These are phyloP conservation scores for Paramyrothecium roridum DNA, from an alignment of 2,329 filamentous ascomycete genomes.

Conservation along the genomic window DNA sequence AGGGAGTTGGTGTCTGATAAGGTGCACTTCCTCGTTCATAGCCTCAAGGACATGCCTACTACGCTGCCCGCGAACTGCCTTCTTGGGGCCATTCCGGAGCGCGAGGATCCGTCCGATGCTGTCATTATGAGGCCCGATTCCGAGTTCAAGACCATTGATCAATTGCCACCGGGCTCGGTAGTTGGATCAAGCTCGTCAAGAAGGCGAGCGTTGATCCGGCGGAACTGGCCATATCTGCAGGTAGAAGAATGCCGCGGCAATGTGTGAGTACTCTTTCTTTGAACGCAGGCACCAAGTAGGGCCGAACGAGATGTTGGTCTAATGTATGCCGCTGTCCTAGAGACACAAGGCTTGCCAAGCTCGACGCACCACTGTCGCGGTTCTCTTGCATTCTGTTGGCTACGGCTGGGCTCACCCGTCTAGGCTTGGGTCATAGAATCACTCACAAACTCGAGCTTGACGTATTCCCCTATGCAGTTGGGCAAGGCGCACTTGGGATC, in stretches of 20 bases:
- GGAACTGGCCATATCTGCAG: slow-evolving; percentile 8
- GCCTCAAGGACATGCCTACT: slow-evolving; percentile 12
- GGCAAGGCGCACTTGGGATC: slow-evolving; percentile 10
- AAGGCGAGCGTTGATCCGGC: slow-evolving; percentile 5
- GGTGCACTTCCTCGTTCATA: slow-evolving; percentile 8
- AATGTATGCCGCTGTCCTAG: neutral
- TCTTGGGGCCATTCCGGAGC: slow-evolving; percentile 7
- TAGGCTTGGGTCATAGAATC: slow-evolving; percentile 8
- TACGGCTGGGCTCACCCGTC: slow-evolving; percentile 7
- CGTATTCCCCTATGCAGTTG: slow-evolving; percentile 9
- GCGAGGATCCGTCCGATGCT: slow-evolving; percentile 10
- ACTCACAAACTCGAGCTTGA: slow-evolving; percentile 6
- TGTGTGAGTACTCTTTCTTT: slow-evolving; percentile 4
- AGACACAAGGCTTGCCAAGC: slow-evolving; percentile 10
- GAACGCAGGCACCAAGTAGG: no score
- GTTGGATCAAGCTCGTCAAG: slow-evolving; percentile 9
- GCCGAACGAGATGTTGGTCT: neutral
- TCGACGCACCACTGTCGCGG: slow-evolving; percentile 7
- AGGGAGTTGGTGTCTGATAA: slow-evolving; percentile 7
- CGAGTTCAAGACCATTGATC: slow-evolving; percentile 5
- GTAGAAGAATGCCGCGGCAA: slow-evolving; percentile 11
- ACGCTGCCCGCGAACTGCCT: slow-evolving; percentile 6
- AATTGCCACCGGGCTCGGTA: slow-evolving; percentile 8
- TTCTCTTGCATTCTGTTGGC: slow-evolving; percentile 10
- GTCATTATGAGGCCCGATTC: slow-evolving; percentile 7